These are phyloP conservation scores for Chlorella sp. DNA, from an alignment of 139 green algal species.

Conservation along the genomic window DNA sequence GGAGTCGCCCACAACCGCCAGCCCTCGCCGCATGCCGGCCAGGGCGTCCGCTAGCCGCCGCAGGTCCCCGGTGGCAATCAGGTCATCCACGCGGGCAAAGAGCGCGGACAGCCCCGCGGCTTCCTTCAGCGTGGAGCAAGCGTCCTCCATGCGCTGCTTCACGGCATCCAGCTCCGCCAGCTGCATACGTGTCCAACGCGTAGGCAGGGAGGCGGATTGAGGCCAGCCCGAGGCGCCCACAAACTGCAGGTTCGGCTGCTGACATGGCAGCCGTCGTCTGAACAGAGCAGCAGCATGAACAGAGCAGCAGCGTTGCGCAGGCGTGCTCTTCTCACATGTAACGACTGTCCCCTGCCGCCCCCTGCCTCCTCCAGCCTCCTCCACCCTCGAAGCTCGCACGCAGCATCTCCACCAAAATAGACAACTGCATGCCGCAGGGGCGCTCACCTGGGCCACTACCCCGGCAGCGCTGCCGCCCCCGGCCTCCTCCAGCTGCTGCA, in stretches of 20 bases:
- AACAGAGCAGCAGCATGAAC: too few relatives aligned
- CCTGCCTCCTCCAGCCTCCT: too few relatives aligned
- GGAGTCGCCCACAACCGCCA: constrained; percentile 63
- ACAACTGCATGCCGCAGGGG: too few relatives aligned
- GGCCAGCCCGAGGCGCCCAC: too few relatives aligned
- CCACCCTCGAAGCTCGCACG: too few relatives aligned
- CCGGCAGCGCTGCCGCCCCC: not conserved
- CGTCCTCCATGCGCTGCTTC: constrained; percentile 85
- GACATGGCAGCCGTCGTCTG: too few relatives aligned
- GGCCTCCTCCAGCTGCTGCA: constrained; percentile 34
- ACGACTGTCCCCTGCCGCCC: too few relatives aligned
- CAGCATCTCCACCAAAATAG: too few relatives aligned
- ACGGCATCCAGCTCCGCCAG: constrained; percentile 71
- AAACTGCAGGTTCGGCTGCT: too few relatives aligned
- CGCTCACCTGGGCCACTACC: constrained; percentile 40
- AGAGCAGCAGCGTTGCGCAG: too few relatives aligned
- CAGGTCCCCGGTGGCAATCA: constrained; percentile 80
- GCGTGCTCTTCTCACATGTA: too few relatives aligned
- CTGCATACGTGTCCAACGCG: not conserved
- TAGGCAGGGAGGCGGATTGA: too few relatives aligned
- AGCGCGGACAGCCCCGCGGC: constrained; percentile 86
- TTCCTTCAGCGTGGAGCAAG: constrained; percentile 85
- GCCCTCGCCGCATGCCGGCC: constrained; percentile 75
- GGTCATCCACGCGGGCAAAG: constrained; percentile 80
- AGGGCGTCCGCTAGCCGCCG: constrained; percentile 80